These are phyloP conservation scores for Kwoniella sp. DNA, from an alignment of 768 basidiomycete species.

Conservation along the genomic window DNA sequence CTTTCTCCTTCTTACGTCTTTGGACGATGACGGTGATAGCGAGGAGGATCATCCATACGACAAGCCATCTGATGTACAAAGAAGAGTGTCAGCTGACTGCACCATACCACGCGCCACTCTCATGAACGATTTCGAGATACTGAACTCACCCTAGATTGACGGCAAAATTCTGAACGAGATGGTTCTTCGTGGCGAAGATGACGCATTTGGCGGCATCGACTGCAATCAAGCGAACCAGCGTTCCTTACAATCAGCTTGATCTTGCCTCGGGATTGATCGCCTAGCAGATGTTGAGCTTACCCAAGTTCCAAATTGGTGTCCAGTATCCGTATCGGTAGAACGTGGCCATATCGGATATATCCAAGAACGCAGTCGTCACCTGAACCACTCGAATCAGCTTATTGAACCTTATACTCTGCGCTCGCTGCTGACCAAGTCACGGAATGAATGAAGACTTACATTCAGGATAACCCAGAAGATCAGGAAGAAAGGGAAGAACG, in stretches of 20 bases:
- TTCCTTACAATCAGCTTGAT: no score
- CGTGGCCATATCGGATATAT: conserved; percentile 42
- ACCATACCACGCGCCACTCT: no score
- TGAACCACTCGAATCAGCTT: not conserved
- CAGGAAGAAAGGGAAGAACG: conserved; percentile 55
- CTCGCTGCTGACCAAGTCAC: no score
- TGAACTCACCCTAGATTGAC: conserved; percentile 50
- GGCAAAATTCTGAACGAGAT: conserved; percentile 51
- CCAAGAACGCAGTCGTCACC: conserved; percentile 52
- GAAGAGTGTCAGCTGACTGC: not conserved
- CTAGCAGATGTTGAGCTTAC: conserved; percentile 23
- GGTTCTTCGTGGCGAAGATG: conserved; percentile 54
- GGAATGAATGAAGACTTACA: no score
- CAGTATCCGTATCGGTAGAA: conserved; percentile 54
- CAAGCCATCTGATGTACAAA: conserved; percentile 18
- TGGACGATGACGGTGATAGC: conserved; percentile 26
- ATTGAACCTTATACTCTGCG: no score
- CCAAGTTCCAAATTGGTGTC: conserved; percentile 45
- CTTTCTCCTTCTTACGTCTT: conserved; percentile 33
- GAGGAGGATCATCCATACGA: conserved; percentile 32
- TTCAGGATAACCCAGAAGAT: conserved; percentile 52
- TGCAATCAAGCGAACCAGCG: conserved; percentile 5
- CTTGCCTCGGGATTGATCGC: no score
- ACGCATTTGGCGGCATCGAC: conserved; percentile 50
- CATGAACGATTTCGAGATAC: not conserved